Evolutionary conservation across 148 eudicot species (phyloP).

Genomic region (Polygonum aviculare): DNA sequence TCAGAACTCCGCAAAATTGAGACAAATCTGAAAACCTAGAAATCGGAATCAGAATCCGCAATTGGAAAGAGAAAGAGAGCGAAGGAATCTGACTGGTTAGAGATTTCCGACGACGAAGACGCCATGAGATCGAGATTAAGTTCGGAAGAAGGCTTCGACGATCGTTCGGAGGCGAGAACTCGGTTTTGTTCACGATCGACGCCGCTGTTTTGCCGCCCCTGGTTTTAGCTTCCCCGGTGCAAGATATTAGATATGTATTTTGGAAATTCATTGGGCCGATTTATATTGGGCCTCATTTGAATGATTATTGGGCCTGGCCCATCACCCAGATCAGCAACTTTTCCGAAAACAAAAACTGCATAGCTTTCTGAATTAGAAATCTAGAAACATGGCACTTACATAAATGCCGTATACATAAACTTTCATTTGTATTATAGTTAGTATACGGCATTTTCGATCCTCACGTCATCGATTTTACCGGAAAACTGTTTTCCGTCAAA

Average conservation of each 20-base stretch:
- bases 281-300: neutral
- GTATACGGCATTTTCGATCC: too few species aligned
- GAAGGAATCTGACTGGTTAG: conserved; percentile 31
- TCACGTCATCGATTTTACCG: too few species aligned
- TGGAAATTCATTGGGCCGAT: neutral
- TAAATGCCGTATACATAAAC: too few species aligned
- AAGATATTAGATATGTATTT: neutral
- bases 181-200: neutral
- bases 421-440: too few species aligned
- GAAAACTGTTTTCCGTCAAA: too few species aligned
- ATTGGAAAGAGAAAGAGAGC: neutral
- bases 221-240: neutral
- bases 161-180: neutral
- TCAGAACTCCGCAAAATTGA: neutral
- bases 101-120: conserved; percentile 30
- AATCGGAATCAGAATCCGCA: neutral
- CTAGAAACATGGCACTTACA: too few species aligned
- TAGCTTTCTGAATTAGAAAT: neutral
- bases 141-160: conserved; percentile 3
- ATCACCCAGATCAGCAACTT: neutral
- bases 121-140: conserved; percentile 27
- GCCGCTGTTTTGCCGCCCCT: conserved; percentile 13
- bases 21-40: neutral
- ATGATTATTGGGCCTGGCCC: neutral
- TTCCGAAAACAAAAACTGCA: neutral